These are phyloP conservation scores for Agarophyton chilense DNA, from an alignment of 23 red algal genomes.

Conservation along the genomic window DNA sequence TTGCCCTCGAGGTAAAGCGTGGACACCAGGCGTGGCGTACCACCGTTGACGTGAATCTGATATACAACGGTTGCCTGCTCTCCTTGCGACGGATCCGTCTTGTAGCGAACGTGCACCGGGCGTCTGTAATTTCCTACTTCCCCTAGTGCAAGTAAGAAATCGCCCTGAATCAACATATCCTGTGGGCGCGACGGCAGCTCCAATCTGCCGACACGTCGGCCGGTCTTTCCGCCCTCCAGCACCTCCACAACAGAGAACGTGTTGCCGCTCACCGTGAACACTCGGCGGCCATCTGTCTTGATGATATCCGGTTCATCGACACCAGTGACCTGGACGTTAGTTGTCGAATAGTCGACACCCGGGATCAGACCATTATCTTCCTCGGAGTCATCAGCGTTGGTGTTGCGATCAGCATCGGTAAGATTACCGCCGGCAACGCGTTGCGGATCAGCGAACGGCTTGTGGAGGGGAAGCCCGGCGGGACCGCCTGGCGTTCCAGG, in stretches of 20 bases:
- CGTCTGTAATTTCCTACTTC: slow-evolving; percentile 24
- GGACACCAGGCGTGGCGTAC: slow-evolving; percentile 48
- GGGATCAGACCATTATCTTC: slow-evolving; percentile 26
- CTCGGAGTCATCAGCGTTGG: neutral
- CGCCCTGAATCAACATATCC: slow-evolving; percentile 72
- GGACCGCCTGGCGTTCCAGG: slow-evolving; percentile 52
- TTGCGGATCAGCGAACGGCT: slow-evolving; percentile 36
- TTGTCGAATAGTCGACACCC: slow-evolving; percentile 59
- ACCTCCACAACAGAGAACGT: slow-evolving; percentile 56
- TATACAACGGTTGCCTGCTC: slow-evolving; percentile 56
- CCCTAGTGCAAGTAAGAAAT: slow-evolving; percentile 63
- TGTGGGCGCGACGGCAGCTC: slow-evolving; percentile 31
- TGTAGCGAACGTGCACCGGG: slow-evolving; percentile 27
- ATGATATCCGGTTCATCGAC: no score
- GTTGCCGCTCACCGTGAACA: slow-evolving; percentile 56
- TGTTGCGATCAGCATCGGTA: slow-evolving; percentile 26
- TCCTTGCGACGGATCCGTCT: slow-evolving; percentile 36
- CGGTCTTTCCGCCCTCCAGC: slow-evolving; percentile 34
- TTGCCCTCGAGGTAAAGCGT: slow-evolving; percentile 50
- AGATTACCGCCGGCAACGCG: no score
- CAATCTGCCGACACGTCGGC: slow-evolving; percentile 32
- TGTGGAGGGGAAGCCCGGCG: slow-evolving; percentile 42
- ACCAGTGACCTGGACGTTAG: slow-evolving; percentile 61
- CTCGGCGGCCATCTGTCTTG: slow-evolving; percentile 68
- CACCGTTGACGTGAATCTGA: slow-evolving; percentile 44